phyloP scores from a whole-genome alignment of 306 rosid species.

The Quercus mongolica region DNA sequence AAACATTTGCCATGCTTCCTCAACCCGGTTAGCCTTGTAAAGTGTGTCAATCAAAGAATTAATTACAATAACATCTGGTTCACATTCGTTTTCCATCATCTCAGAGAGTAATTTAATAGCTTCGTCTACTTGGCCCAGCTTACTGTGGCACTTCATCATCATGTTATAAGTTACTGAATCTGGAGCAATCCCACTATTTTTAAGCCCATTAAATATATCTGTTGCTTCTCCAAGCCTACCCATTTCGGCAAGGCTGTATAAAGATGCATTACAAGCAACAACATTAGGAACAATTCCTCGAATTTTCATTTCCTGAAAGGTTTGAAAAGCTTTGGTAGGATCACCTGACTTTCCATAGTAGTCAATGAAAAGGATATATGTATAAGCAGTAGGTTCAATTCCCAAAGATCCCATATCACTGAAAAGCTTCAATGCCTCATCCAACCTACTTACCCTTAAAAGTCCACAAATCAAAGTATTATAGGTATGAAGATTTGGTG shows the following conservation, averaged over 20 bases:
- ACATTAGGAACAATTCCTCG: slow-evolving; percentile 79
- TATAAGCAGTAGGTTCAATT: slow-evolving; percentile 68
- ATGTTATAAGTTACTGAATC: slow-evolving; percentile 83
- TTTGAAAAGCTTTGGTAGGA: slow-evolving; percentile 68
- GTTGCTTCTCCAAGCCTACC: slow-evolving; percentile 79
- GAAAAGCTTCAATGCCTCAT: slow-evolving; percentile 70
- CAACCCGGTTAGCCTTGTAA: slow-evolving; percentile 80
- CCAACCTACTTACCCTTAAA: slow-evolving; percentile 54
- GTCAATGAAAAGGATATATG: slow-evolving; percentile 82
- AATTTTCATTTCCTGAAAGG: slow-evolving; percentile 73
- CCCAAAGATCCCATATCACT: slow-evolving; percentile 66
- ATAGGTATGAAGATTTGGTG: slow-evolving; percentile 87
- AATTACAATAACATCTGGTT: slow-evolving; percentile 75
- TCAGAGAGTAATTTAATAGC: slow-evolving; percentile 62
- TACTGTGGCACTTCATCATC: slow-evolving; percentile 95
- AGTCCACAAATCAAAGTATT: slow-evolving; percentile 82
- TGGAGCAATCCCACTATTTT: slow-evolving; percentile 71
- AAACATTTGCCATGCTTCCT: slow-evolving; percentile 88
- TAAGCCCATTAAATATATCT: slow-evolving; percentile 60
- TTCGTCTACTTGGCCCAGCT: slow-evolving; percentile 74
- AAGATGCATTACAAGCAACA: slow-evolving; percentile 84
- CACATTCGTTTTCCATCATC: slow-evolving; percentile 71
- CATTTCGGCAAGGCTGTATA: slow-evolving; percentile 72
- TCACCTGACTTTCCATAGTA: slow-evolving; percentile 86
- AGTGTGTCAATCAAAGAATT: slow-evolving; percentile 83